A percentile compares a stretch with the other conserved stretches of the same genome.
phyloP scores from a whole-genome alignment of 257 asterid species.

The Dorcoceras hygrometricum region DNA sequence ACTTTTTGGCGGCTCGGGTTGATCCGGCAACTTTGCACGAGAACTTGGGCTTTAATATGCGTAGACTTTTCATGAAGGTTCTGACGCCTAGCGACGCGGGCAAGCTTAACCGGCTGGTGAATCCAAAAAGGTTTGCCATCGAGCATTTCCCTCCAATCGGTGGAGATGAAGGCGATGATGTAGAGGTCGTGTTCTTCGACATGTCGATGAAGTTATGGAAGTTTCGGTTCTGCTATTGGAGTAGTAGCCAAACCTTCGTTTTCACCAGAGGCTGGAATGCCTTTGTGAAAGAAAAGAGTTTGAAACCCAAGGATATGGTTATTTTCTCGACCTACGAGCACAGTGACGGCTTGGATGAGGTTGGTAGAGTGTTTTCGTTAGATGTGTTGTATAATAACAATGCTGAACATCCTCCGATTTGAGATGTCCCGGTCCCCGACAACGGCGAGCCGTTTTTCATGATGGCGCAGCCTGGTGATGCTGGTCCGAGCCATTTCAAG shows the following conservation, averaged over 20 bases:
- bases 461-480: neutral
- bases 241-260: slow-evolving; percentile 68
- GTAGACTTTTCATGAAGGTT: slow-evolving; percentile 46
- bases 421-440: slow-evolving; percentile 34
- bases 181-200: slow-evolving; percentile 45
- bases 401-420: neutral
- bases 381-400: neutral
- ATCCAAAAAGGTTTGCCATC: slow-evolving; percentile 48
- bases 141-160: slow-evolving; percentile 28
- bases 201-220: slow-evolving; percentile 51
- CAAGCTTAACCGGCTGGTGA: slow-evolving; percentile 39
- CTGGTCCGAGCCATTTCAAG: too few relatives aligned
- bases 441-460: neutral
- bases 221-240: slow-evolving; percentile 67
- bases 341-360: slow-evolving; percentile 23
- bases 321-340: slow-evolving; percentile 40
- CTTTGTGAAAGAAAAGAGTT: slow-evolving; percentile 44
- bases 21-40: neutral
- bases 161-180: slow-evolving; percentile 23
- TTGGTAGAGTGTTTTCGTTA: slow-evolving; percentile 28
- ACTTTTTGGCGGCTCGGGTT: slow-evolving; percentile 28
- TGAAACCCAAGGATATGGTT: slow-evolving; percentile 45
- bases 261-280: slow-evolving; percentile 74
- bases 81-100: slow-evolving; percentile 62
- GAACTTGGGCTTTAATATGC: neutral